Conservation (phyloP, 495 filamentous ascomycete species). For the Talaromyces ruber region DNA sequence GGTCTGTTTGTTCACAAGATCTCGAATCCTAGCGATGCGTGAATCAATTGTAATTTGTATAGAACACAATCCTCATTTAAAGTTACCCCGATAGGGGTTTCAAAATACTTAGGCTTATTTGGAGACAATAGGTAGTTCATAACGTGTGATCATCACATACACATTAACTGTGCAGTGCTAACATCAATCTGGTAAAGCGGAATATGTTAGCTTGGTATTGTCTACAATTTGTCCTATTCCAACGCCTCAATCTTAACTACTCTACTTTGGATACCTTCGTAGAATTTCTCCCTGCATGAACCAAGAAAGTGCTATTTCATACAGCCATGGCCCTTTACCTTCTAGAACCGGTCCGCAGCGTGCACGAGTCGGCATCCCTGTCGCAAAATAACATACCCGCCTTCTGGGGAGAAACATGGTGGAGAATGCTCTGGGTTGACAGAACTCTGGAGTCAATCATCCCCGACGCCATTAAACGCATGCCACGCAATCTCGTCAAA, state of each 20-base stretch:
- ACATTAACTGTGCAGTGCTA: not conserved
- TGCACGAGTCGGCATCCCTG: not conserved
- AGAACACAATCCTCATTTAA: not conserved
- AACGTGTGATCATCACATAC: too few species aligned
- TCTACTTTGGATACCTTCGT: not conserved
- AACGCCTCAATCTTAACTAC: too few species aligned
- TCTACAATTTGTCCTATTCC: too few species aligned
- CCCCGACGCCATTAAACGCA: not conserved
- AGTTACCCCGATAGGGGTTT: too few species aligned
- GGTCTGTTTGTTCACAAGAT: not conserved
- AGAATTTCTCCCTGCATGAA: not conserved
- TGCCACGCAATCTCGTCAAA: not conserved
- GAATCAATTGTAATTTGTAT: slow-evolving; percentile 14
- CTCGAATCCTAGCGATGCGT: slow-evolving; percentile 9
- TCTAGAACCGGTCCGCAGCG: not conserved
- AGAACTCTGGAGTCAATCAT: not conserved
- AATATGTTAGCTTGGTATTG: not conserved
- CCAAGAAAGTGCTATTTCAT: not conserved
- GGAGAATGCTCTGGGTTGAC: not conserved
- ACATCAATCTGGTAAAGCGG: not conserved
- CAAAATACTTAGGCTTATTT: not conserved
- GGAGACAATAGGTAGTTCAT: not conserved
- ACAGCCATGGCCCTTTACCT: not conserved
- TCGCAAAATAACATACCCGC: too few species aligned
- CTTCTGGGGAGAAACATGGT: not conserved